Conservation (phyloP, 345 rosid genomes). For the Dipteronia dyeriana region DNA sequence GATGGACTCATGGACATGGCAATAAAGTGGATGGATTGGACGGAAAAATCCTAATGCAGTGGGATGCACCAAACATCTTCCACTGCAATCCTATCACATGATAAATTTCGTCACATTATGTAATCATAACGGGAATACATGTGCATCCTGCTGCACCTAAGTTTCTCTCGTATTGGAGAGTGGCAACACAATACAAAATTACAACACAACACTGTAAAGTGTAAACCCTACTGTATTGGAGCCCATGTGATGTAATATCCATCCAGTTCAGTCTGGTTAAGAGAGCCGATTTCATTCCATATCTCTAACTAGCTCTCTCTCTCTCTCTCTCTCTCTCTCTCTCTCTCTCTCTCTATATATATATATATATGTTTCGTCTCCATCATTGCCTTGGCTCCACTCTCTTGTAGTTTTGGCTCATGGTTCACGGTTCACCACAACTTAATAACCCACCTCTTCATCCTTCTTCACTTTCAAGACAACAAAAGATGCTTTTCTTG, state of each 20-base stretch:
- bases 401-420: neutral
- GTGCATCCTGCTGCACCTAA: no score
- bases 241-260: neutral
- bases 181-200: no score
- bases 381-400: constrained; percentile 5
- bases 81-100: no score
- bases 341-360: neutral
- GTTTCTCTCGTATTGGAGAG: no score
- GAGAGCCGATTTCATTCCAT: neutral
- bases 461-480: neutral
- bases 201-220: neutral
- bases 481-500: constrained; percentile 13
- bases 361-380: constrained; percentile 9
- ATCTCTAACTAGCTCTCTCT: neutral
- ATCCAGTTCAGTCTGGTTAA: neutral
- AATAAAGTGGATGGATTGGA: neutral
- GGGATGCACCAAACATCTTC: no score
- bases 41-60: no score
- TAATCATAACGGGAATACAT: no score
- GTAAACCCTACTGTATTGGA: neutral
- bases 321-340: neutral
- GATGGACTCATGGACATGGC: constrained; percentile 33
- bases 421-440: neutral
- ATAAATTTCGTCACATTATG: no score
- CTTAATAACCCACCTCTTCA: neutral